Conservation (phyloP, 1,284 basidiomycete genomes). For the Lentinula novae-zelandiae region DNA sequence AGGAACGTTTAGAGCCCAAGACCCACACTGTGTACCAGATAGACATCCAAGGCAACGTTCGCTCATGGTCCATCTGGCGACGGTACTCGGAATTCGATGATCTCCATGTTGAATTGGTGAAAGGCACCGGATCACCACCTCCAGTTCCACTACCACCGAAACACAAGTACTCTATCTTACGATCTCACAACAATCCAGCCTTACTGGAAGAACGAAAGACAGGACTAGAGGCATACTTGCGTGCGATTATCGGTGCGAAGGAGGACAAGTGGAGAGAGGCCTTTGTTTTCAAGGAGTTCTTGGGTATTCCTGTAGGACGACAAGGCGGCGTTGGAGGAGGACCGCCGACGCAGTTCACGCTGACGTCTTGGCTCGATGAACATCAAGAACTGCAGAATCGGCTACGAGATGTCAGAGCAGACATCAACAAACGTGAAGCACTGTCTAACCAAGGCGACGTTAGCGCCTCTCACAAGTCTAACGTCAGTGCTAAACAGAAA, state of each 20-base stretch:
- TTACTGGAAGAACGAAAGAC: slow-evolving; percentile 71
- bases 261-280: slow-evolving; percentile 81
- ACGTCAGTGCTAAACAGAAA: slow-evolving; percentile 80
- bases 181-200: slow-evolving; percentile 43
- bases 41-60: slow-evolving; percentile 76
- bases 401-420: slow-evolving; percentile 76
- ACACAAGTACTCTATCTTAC: slow-evolving; percentile 64
- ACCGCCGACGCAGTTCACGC: slow-evolving; percentile 53
- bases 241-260: slow-evolving; percentile 78
- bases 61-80: slow-evolving; percentile 89
- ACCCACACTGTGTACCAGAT: slow-evolving; percentile 81
- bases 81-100: slow-evolving; percentile 94
- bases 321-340: slow-evolving; percentile 32
- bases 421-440: slow-evolving; percentile 84
- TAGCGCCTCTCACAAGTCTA: slow-evolving; percentile 70
- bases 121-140: slow-evolving; percentile 66
- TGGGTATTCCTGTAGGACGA: slow-evolving; percentile 73
- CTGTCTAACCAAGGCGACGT: slow-evolving; percentile 74
- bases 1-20: slow-evolving; percentile 64
- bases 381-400: slow-evolving; percentile 72
- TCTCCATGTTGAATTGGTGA: slow-evolving; percentile 78
- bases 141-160: slow-evolving; percentile 81
- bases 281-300: slow-evolving; percentile 82
- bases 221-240: slow-evolving; percentile 82
- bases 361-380: slow-evolving; percentile 82